A percentile compares a stretch with the other conserved stretches of the same genome.
Conservation (phyloP, 2,329 filamentous ascomycete species). For the Aschersonia sp. region DNA sequence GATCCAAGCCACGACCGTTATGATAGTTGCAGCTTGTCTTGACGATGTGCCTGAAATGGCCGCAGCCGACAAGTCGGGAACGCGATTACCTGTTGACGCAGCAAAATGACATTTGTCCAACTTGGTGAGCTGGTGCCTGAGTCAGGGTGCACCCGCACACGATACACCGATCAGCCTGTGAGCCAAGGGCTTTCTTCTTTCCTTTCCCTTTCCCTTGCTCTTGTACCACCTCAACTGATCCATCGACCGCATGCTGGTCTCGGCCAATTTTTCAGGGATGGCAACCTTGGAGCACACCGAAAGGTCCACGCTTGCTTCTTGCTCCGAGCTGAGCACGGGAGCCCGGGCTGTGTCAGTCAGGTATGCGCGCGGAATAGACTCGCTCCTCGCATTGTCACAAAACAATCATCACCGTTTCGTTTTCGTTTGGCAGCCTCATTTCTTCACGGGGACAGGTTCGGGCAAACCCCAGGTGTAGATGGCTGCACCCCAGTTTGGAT, state of each 20-base stretch:
- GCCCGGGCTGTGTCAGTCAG: no score
- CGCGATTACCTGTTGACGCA: neutral
- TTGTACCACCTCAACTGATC: constrained; percentile 1
- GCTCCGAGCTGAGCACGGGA: neutral
- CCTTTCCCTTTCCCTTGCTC: neutral
- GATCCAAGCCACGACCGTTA: neutral
- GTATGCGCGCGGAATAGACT: neutral
- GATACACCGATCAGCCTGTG: neutral
- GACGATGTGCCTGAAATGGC: no score
- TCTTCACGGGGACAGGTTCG: neutral
- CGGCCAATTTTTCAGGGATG: neutral
- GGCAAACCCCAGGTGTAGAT: neutral
- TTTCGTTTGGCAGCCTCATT: neutral
- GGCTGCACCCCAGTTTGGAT: constrained; percentile 2
- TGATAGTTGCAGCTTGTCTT: neutral
- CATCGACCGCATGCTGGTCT: constrained; percentile 1
- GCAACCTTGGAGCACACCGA: neutral
- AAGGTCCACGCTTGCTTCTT: neutral
- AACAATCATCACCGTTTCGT: no score
- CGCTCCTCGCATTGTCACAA: no score
- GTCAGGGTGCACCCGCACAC: constrained; percentile 1
- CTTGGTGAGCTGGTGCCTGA: neutral
- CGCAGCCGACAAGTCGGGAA: neutral
- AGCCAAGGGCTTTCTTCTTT: constrained; percentile 1
- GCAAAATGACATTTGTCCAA: neutral